These are phyloP conservation scores for Alternaria atra DNA, from an alignment of 2,329 filamentous ascomycete genomes.

Conservation along the genomic window DNA sequence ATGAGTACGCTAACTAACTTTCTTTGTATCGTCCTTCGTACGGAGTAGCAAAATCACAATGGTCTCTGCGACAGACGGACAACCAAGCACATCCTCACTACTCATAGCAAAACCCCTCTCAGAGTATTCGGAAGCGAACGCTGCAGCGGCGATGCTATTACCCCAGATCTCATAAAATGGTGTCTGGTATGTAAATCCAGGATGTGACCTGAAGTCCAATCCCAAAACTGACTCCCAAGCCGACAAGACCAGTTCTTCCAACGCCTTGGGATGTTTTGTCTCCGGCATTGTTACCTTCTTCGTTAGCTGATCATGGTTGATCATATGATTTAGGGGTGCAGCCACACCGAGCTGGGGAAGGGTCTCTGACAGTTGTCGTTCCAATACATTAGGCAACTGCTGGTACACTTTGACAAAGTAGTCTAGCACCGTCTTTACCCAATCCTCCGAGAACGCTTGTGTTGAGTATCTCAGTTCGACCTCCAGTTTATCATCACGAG, in stretches of 20 bases:
- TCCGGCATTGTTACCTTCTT: background rate
- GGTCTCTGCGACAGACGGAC: background rate
- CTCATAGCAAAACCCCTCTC: background rate
- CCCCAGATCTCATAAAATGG: conserved; percentile 12
- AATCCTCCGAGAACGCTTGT: background rate
- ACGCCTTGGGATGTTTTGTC: background rate
- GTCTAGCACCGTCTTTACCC: background rate
- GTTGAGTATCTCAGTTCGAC: conserved; percentile 9
- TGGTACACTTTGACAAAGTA: background rate
- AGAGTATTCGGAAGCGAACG: conserved; percentile 5
- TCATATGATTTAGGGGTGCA: background rate
- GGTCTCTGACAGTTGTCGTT: background rate
- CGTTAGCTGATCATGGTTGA: background rate
- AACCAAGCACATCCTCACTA: conserved; percentile 2
- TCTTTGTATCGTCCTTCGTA: background rate
- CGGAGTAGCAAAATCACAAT: background rate
- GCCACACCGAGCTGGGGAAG: background rate
- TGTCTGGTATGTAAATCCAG: conserved; percentile 4
- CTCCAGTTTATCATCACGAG: background rate
- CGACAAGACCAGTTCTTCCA: conserved; percentile 3
- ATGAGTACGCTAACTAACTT: background rate
- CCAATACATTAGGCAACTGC: background rate
- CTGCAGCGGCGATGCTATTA: background rate
- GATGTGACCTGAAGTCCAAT: conserved; percentile 4
- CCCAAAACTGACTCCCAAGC: conserved; percentile 9